Evolutionary conservation across 352 stramenopile species (phyloP).

Genomic region (Phytophthora pinifolia): DNA sequence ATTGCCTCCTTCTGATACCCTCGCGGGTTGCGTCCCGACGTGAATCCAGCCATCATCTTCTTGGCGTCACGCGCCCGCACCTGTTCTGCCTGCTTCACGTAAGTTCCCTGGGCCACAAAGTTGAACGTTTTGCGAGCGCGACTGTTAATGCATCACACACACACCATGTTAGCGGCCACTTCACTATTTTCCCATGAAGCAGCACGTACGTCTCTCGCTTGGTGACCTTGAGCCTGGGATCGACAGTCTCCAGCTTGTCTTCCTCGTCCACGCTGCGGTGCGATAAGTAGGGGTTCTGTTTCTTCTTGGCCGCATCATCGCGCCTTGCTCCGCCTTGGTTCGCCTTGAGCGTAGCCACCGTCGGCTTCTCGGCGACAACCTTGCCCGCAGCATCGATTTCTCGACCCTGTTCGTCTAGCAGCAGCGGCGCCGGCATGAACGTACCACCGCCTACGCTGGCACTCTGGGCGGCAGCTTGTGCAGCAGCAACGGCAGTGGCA

Average conservation of each 20-base stretch:
- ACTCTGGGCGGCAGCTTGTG: neutral
- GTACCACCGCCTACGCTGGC: slow-evolving; percentile 14
- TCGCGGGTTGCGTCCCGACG: slow-evolving; percentile 76
- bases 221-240: slow-evolving; percentile 72
- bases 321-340: slow-evolving; percentile 39
- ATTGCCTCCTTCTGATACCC: slow-evolving; percentile 85
- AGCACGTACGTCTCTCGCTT: slow-evolving; percentile 79
- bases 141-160: slow-evolving; percentile 31
- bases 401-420: slow-evolving; percentile 78
- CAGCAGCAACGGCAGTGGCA: neutral
- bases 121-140: slow-evolving; percentile 80
- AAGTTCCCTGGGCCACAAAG: slow-evolving; percentile 85
- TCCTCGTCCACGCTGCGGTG: slow-evolving; percentile 73
- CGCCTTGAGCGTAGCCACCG: slow-evolving; percentile 49
- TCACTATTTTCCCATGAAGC: slow-evolving; percentile 1
- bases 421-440: slow-evolving; percentile 76
- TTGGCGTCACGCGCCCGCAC: slow-evolving; percentile 81
- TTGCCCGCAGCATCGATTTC: slow-evolving; percentile 78
- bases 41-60: slow-evolving; percentile 89
- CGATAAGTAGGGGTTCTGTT: slow-evolving; percentile 79
- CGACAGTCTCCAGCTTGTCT: slow-evolving; percentile 66
- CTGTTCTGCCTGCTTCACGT: slow-evolving; percentile 82
- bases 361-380: slow-evolving; percentile 52
- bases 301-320: slow-evolving; percentile 27
- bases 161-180: slow-evolving; percentile 17